Evolutionary conservation across 805 yeast genomes (phyloP).

Genomic region (Myxozyma monticola): DNA sequence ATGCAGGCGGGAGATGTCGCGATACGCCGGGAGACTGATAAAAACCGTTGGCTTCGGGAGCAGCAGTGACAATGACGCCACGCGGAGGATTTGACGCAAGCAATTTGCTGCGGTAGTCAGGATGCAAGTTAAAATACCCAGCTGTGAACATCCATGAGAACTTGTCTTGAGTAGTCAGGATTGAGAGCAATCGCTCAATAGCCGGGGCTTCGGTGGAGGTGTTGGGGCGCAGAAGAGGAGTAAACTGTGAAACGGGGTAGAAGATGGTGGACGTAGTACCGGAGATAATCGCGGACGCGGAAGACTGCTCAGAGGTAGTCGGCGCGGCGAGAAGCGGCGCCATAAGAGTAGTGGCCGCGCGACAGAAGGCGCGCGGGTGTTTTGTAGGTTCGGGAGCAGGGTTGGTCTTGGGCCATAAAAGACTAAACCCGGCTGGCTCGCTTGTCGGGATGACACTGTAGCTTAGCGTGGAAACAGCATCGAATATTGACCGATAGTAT

Average conservation of each 20-base stretch:
- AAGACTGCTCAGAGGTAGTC: constrained; percentile 18
- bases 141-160: constrained; percentile 88
- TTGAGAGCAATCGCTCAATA: constrained; percentile 50
- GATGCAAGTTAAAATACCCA: constrained; percentile 91
- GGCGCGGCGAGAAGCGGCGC: constrained; percentile 56
- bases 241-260: constrained; percentile 88
- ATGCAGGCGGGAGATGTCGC: constrained; percentile 80
- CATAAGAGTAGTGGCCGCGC: constrained; percentile 52
- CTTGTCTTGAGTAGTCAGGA: constrained; percentile 37
- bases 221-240: constrained; percentile 70
- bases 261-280: constrained; percentile 57
- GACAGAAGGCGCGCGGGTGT: constrained; percentile 33
- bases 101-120: constrained; percentile 62
- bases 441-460: constrained; percentile 56
- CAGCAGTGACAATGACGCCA: constrained; percentile 82
- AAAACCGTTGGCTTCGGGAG: constrained; percentile 93
- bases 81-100: constrained; percentile 53
- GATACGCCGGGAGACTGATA: constrained; percentile 82
- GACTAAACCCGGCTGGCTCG: constrained; percentile 50
- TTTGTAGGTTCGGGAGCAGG: constrained; percentile 59
- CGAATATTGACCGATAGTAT: constrained; percentile 72
- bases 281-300: background rate
- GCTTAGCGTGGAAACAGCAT: constrained; percentile 66
- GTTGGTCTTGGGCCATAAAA: constrained; percentile 73
- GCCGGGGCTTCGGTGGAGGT: constrained; percentile 81